phyloP scores from a whole-genome alignment of 2,329 filamentous ascomycete species.

The Byssoonygena ceratinophila region DNA sequence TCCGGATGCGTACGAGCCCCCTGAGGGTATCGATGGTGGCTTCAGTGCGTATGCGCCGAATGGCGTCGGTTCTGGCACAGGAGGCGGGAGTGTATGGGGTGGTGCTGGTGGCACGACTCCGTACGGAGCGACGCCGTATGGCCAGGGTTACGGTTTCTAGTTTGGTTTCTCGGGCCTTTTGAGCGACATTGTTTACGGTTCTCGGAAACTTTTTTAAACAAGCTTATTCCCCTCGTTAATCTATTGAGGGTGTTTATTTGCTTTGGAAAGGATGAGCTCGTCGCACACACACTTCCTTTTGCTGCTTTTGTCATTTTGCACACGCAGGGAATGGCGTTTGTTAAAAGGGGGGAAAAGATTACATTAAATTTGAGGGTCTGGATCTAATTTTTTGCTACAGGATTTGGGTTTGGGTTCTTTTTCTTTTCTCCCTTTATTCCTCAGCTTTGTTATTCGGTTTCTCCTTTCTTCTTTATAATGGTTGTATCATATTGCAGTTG shows the following conservation, averaged over 20 bases:
- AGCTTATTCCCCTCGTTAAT: background rate
- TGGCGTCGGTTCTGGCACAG: slow-evolving; percentile 13
- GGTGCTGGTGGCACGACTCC: slow-evolving; percentile 45
- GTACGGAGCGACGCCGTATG: slow-evolving; percentile 53
- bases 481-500: background rate
- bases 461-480: background rate
- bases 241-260: background rate
- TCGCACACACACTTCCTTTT: background rate
- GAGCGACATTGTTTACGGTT: background rate
- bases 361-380: background rate
- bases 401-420: background rate
- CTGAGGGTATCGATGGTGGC: slow-evolving; percentile 35
- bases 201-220: no score
- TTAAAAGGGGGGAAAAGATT: background rate
- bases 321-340: slow-evolving; percentile 4
- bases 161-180: background rate
- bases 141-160: slow-evolving; percentile 32
- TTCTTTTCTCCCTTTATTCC: background rate
- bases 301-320: background rate
- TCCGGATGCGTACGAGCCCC: slow-evolving; percentile 40
- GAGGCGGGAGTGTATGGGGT: slow-evolving; percentile 52
- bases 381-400: slow-evolving; percentile 3
- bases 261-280: background rate
- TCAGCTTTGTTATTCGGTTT: background rate
- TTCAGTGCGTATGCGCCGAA: slow-evolving; percentile 31